phyloP scores from a whole-genome alignment of 192 early-diverging fungal species.

The Helicostylum pulchrum region DNA sequence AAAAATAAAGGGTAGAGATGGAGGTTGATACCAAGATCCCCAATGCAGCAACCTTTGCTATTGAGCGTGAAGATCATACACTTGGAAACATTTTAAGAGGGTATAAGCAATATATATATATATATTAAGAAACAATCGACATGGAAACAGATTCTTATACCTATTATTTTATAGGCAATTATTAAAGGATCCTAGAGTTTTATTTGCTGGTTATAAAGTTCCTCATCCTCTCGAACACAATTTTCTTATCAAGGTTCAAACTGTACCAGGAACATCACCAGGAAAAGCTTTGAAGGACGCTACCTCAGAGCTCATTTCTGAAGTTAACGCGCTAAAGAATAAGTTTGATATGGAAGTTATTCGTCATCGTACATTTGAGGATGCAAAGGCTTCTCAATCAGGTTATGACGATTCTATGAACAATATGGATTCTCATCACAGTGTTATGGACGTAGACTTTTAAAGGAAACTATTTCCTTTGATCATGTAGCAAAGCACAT shows the following conservation, averaged over 20 bases:
- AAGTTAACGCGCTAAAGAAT: slow-evolving; percentile 71
- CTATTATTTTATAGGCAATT: slow-evolving; percentile 59
- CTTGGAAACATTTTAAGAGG: slow-evolving; percentile 91
- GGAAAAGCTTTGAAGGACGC: slow-evolving; percentile 75
- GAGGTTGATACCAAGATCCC: slow-evolving; percentile 87
- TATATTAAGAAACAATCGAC: not conserved
- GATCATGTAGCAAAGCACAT: no score
- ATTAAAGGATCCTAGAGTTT: slow-evolving; percentile 85
- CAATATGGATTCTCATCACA: slow-evolving; percentile 28
- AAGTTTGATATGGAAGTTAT: slow-evolving; percentile 71
- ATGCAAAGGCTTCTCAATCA: slow-evolving; percentile 21
- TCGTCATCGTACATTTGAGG: slow-evolving; percentile 35
- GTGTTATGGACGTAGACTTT: slow-evolving; percentile 64
- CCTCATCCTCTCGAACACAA: slow-evolving; percentile 96
- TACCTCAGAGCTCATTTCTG: slow-evolving; percentile 72
- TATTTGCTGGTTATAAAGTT: slow-evolving; percentile 95
- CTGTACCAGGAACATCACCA: slow-evolving; percentile 82
- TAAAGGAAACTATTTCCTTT: slow-evolving; percentile 25
- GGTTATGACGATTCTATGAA: slow-evolving; percentile 34
- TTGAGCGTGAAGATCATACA: slow-evolving; percentile 97
- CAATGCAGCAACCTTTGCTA: slow-evolving; percentile 88
- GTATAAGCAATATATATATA: slow-evolving; percentile 41
- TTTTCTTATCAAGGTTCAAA: slow-evolving; percentile 90
- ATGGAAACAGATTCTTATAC: not conserved
- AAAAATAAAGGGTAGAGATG: slow-evolving; percentile 64